Conservation (phyloP, 73 alveolate species). For the Tetrahymena elliotti region DNA sequence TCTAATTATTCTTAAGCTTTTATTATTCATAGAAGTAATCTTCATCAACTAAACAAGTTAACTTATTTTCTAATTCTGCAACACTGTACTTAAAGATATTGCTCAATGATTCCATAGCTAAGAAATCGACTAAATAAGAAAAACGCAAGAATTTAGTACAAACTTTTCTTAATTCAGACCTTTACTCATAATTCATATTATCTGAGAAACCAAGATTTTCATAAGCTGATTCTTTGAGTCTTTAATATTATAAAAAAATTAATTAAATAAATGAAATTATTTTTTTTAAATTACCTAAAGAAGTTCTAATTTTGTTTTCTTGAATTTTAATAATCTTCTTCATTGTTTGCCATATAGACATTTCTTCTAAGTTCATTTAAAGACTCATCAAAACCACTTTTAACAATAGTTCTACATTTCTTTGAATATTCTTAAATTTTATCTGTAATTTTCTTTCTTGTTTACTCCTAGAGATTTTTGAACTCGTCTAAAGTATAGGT, state of each 20-base stretch:
- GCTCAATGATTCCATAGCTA: slow-evolving; percentile 70
- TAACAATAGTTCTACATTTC: slow-evolving; percentile 58
- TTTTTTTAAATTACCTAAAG: neutral
- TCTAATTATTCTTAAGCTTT: slow-evolving; percentile 21
- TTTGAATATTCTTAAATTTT: slow-evolving; percentile 49
- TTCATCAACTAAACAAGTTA: slow-evolving; percentile 8
- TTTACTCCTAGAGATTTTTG: slow-evolving; percentile 35
- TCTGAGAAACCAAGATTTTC: slow-evolving; percentile 71
- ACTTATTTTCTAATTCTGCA: slow-evolving; percentile 29
- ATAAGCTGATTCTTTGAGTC: slow-evolving; percentile 37
- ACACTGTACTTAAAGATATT: slow-evolving; percentile 64
- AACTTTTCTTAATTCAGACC: slow-evolving; percentile 63
- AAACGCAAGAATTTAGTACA: slow-evolving; percentile 68
- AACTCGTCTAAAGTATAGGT: slow-evolving; percentile 54
- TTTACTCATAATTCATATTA: slow-evolving; percentile 62
- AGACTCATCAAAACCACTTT: slow-evolving; percentile 54
- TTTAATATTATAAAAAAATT: neutral
- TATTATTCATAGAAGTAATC: slow-evolving; percentile 29
- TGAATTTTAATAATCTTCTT: slow-evolving; percentile 37
- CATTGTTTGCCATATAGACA: slow-evolving; percentile 52
- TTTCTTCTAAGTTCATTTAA: slow-evolving; percentile 55
- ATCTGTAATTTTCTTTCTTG: slow-evolving; percentile 47
- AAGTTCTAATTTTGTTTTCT: neutral
- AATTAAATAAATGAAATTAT: neutral
- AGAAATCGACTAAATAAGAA: slow-evolving; percentile 67